phyloP scores from a whole-genome alignment of 129 eudicot species.

The Daucus carota region DNA sequence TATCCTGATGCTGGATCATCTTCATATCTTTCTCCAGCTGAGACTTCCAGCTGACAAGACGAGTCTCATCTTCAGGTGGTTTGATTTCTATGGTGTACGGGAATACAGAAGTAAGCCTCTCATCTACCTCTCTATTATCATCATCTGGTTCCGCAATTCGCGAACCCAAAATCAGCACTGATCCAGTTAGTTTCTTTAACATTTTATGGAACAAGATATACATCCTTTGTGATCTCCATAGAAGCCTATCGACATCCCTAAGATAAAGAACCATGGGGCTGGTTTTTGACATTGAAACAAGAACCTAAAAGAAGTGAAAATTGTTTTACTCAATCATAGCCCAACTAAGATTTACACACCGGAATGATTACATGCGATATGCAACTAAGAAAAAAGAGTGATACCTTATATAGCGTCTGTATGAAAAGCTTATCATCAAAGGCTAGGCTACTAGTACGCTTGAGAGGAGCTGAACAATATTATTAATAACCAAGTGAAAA shows the following conservation, averaged over 20 bases:
- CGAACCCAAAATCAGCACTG: conserved; percentile 77
- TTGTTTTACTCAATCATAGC: neutral
- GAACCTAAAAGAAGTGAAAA: conserved; percentile 42
- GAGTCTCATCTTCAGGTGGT: conserved; percentile 78
- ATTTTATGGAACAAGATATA: conserved; percentile 70
- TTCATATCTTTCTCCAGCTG: conserved; percentile 92
- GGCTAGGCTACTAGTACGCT: conserved; percentile 69
- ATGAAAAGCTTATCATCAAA: conserved; percentile 80
- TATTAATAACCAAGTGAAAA: neutral
- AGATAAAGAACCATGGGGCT: conserved; percentile 70
- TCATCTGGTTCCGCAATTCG: conserved; percentile 41
- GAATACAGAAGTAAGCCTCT: conserved; percentile 60
- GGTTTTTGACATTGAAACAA: conserved; percentile 51
- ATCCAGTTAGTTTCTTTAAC: conserved; percentile 64
- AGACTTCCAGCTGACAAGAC: conserved; percentile 78
- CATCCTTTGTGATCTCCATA: conserved; percentile 61
- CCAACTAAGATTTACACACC: neutral
- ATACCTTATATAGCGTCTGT: conserved; percentile 89
- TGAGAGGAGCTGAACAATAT: conserved; percentile 57
- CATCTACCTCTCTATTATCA: conserved; percentile 56
- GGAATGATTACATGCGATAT: neutral
- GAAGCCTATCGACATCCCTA: conserved; percentile 80
- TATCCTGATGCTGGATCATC: conserved; percentile 81
- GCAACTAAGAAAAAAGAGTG: neutral
- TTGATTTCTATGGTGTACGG: conserved; percentile 78